Base-by-base conservation (phyloP, 2,329 filamentous ascomycete species). In the Sporothrix variecibatus region DNA sequence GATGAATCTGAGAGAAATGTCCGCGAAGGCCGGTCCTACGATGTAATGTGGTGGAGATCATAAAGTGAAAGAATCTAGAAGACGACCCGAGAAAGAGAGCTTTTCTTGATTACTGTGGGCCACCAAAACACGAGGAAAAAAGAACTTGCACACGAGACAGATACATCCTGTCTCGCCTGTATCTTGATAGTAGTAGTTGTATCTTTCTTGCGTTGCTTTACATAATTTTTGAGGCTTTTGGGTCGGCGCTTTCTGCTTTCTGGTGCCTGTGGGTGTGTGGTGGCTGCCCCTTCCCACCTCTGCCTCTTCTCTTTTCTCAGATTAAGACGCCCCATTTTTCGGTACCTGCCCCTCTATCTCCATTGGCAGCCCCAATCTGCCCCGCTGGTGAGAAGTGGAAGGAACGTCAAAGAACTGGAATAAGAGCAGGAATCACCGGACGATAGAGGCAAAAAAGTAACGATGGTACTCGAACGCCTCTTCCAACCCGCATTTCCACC, bases 361-460 rank as follows among this genome's bases (percentile, higher is more conserved):
- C 11, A 67, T 46, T 67, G 28, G 46, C 43, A 51, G 65, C 65
- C 26, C 43, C 28, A 38, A 51, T 51, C 65, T 51, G 65, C 65
- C 65, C 64, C 65, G 43, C 65, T 69, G 28, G 43, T 17, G 65
- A 69, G 65, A 69, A 69, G 65, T 51, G 15, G 34, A 69, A 69
- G 65, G 65, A 69, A 69, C 43, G 43, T 53, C 43, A 53, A 53
- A 69, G 65, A 53, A 69, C 65, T 67, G 62, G 17, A 46, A 67
- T 11, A 26, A 26, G 60, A 65, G 26, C 38, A 43, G 60, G 34
- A 65, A 38, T 46, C 31, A 46, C 20, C 17, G n/a, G 23, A 67
- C 12, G 38, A 46, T 67, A 23, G 62, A 67, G 62, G 62, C 62
- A 46, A 65, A 65, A 46, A 64, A 34, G 17, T 34, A 12, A 20